Conservation (phyloP, 176 grass and related monocot genomes). For the Melocanna baccifera region DNA sequence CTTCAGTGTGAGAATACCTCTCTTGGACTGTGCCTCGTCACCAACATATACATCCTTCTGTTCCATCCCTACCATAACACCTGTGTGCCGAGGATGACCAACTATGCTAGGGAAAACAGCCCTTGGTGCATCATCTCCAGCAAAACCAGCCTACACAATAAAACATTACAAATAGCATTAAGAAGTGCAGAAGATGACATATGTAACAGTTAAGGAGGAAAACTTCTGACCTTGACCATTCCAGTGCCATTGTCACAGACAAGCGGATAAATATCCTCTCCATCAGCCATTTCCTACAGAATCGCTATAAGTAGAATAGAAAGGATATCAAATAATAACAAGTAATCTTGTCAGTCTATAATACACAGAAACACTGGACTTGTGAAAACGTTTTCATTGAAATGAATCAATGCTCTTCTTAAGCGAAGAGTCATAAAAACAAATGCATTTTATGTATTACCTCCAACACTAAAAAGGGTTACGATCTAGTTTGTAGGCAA, state of each 20-base stretch:
- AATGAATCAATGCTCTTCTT: neutral
- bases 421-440: neutral
- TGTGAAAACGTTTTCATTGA: neutral
- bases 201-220: neutral
- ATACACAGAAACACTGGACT: neutral
- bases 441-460: neutral
- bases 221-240: conserved; percentile 63
- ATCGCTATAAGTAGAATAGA: conserved; percentile 26
- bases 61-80: too few relatives aligned
- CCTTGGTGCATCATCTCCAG: too few relatives aligned
- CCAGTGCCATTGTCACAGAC: conserved; percentile 82
- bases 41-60: too few relatives aligned
- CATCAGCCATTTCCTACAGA: conserved; percentile 65
- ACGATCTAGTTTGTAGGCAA: neutral
- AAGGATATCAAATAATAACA: neutral
- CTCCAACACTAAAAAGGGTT: neutral
- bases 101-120: too few relatives aligned
- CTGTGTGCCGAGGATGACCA: too few relatives aligned
- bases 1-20: too few relatives aligned
- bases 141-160: too few relatives aligned
- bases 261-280: conserved; percentile 76
- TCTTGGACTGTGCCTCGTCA: too few relatives aligned
- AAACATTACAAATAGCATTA: too few relatives aligned
- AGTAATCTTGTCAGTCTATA: neutral
- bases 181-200: neutral